Conservation (phyloP, 768 basidiomycete species). For the Suillus subluteus region DNA sequence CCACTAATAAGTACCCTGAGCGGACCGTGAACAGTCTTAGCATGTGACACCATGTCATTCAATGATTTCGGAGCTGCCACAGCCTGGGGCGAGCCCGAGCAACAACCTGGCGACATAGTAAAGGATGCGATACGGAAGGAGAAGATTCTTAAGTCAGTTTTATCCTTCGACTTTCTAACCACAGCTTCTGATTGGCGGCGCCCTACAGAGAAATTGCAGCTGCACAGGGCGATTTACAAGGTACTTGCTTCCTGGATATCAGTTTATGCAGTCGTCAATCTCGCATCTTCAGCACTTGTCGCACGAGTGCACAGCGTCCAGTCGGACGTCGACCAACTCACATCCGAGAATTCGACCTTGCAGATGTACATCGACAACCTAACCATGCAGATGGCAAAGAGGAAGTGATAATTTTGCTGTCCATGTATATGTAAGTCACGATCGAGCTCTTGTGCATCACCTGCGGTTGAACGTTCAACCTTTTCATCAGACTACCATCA, state of each 20-base stretch:
- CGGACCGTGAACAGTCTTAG: not conserved
- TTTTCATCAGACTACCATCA: not conserved
- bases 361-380: conserved; percentile 92
- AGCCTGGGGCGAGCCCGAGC: conserved; percentile 53
- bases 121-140: conserved; percentile 81
- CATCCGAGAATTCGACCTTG: conserved; percentile 78
- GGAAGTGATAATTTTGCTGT: conserved; percentile 47
- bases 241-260: conserved; percentile 39
- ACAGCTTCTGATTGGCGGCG: conserved; percentile 11
- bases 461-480: not conserved
- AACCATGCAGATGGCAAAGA: conserved; percentile 84
- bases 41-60: conserved; percentile 45
- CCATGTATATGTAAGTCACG: not conserved
- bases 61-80: conserved; percentile 43
- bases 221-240: conserved; percentile 75
- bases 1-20: not conserved
- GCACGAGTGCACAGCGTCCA: conserved; percentile 70
- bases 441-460: not conserved
- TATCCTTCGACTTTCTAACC: not conserved
- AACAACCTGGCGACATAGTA: conserved; percentile 52
- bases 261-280: conserved; percentile 3
- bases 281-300: conserved; percentile 56
- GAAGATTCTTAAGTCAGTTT: conserved; percentile 29
- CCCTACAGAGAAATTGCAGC: conserved; percentile 68
- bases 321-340: conserved; percentile 78